These are phyloP conservation scores for Wickerhamomyces queroliae DNA, from an alignment of 805 yeast genomes.

Conservation along the genomic window DNA sequence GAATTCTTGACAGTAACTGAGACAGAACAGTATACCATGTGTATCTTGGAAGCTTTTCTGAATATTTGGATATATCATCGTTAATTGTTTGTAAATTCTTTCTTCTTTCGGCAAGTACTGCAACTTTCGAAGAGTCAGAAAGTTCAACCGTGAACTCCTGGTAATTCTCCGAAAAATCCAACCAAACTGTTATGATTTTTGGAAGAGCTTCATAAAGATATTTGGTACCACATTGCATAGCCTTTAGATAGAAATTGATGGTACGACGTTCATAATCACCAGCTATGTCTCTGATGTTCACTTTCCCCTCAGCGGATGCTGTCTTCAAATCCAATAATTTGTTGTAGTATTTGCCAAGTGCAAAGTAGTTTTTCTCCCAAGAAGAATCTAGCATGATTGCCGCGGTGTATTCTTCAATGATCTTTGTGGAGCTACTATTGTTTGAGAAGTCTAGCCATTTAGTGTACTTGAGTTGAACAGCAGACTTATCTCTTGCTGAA, in stretches of 20 bases:
- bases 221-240: constrained; percentile 56
- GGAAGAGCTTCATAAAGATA: constrained; percentile 83
- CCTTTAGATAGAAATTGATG: constrained; percentile 48
- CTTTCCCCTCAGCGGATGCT: constrained; percentile 16
- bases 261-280: constrained; percentile 53
- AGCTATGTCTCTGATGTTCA: constrained; percentile 24
- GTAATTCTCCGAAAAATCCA: constrained; percentile 53
- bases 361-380: constrained; percentile 80
- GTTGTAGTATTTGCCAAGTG: constrained; percentile 73
- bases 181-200: constrained; percentile 85
- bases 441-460: constrained; percentile 87
- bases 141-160: constrained; percentile 16
- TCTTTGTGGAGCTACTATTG: constrained; percentile 69
- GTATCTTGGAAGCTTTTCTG: constrained; percentile 42
- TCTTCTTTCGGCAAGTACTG: constrained; percentile 21
- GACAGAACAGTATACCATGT: constrained; percentile 83
- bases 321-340: constrained; percentile 67
- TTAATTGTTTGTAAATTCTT: constrained; percentile 41
- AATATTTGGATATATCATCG: constrained; percentile 39
- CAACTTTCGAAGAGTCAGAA: constrained; percentile 9
- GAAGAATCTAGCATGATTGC: constrained; percentile 48
- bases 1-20: constrained; percentile 75
- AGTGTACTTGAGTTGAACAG: constrained; percentile 69
- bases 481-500: constrained; percentile 24
- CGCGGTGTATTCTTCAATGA: constrained; percentile 60